Conservation (phyloP, 2,329 filamentous ascomycete genomes). For the Fusarium sp. region DNA sequence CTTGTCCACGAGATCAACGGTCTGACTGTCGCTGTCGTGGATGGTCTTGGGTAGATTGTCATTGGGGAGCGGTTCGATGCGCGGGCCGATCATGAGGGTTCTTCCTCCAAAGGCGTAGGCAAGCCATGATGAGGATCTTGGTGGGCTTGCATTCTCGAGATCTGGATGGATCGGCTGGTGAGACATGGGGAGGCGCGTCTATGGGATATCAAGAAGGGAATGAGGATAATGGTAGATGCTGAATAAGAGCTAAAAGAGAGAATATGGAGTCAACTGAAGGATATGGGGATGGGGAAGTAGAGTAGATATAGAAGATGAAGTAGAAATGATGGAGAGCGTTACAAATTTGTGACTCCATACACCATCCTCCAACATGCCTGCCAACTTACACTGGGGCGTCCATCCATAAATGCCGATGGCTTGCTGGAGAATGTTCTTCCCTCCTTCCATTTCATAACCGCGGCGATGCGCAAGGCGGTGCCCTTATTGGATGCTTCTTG, state of each 20-base stretch:
- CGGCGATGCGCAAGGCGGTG: not conserved
- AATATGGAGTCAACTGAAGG: not conserved
- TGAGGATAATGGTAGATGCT: not conserved
- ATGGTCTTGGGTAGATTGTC: conserved; percentile 42
- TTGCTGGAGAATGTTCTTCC: not conserved
- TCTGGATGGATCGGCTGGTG: conserved; percentile 14
- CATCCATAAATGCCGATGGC: not conserved
- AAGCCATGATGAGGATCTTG: conserved; percentile 40
- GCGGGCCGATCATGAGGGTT: conserved; percentile 59
- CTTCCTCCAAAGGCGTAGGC: conserved; percentile 53
- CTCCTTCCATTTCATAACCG: not conserved
- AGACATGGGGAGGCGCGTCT: conserved; percentile 10
- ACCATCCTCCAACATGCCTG: not conserved
- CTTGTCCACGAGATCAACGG: conserved; percentile 61
- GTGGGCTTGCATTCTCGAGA: conserved; percentile 4
- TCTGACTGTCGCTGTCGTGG: conserved; percentile 55
- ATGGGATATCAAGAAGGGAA: not conserved
- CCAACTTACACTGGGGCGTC: not conserved
- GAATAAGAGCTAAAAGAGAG: not conserved
- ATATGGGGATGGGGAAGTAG: not conserved
- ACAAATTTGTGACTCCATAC: not conserved
- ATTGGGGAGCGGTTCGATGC: conserved; percentile 61
- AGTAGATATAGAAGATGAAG: not conserved
- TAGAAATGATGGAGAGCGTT: not conserved
- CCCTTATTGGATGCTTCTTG: conserved; percentile 8